Percentiles rank a stretch among this genome's conserved stretches.
phyloP scores from a whole-genome alignment of 495 filamentous ascomycete species.

The Corynascus novoguineensis region DNA sequence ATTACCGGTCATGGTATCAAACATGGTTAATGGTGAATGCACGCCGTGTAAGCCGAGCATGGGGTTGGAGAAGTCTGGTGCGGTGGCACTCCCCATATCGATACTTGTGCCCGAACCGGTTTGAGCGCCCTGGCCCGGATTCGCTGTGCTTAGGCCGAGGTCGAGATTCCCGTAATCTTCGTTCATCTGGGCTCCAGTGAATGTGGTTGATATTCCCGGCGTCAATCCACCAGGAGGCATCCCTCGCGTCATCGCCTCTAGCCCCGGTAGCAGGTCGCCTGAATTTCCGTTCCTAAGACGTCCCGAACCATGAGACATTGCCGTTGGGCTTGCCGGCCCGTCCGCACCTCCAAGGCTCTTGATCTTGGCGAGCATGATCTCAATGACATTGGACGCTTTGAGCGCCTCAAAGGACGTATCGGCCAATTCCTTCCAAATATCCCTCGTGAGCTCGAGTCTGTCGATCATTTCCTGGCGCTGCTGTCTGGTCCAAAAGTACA shows the following conservation, averaged over 20 bases:
- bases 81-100: slow-evolving; percentile 26
- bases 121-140: not conserved
- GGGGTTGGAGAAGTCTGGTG: slow-evolving; percentile 49
- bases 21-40: slow-evolving; percentile 52
- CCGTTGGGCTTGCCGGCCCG: slow-evolving; percentile 10
- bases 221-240: slow-evolving; percentile 69
- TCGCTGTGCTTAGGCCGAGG: slow-evolving; percentile 24
- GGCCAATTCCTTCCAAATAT: slow-evolving; percentile 70
- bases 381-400: slow-evolving; percentile 72
- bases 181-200: slow-evolving; percentile 34
- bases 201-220: slow-evolving; percentile 44
- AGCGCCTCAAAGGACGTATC: slow-evolving; percentile 82
- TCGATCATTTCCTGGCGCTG: slow-evolving; percentile 69
- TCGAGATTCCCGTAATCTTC: slow-evolving; percentile 35
- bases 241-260: slow-evolving; percentile 75
- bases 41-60: slow-evolving; percentile 49
- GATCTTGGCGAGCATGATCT: slow-evolving; percentile 73
- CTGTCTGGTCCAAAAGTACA: slow-evolving; percentile 64
- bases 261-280: slow-evolving; percentile 46
- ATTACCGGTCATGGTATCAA: slow-evolving; percentile 40
- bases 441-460: slow-evolving; percentile 62
- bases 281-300: slow-evolving; percentile 28
- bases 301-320: slow-evolving; percentile 26
- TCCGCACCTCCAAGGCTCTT: slow-evolving; percentile 37
- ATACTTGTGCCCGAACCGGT: slow-evolving; percentile 2